phyloP scores from a whole-genome alignment of 1,284 basidiomycete species.

The Fistulina hepatica region DNA sequence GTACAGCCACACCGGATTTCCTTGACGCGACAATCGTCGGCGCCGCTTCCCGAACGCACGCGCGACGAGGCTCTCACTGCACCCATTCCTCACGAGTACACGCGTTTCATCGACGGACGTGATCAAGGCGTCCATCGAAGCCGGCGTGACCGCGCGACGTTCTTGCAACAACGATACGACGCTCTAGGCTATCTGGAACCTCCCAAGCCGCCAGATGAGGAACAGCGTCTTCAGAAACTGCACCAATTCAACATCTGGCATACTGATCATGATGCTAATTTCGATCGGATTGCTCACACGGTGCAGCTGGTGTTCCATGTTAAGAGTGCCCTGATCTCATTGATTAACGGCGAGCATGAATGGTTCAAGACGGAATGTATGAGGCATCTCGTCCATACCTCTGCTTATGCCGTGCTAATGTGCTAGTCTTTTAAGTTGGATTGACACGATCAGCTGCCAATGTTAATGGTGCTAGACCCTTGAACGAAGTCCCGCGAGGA shows the following conservation, averaged over 20 bases:
- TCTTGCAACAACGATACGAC: background rate
- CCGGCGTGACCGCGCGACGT: conserved; percentile 34
- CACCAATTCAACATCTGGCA: conserved; percentile 86
- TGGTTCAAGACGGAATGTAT: background rate
- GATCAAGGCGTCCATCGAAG: conserved; percentile 8
- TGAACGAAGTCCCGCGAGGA: conserved; percentile 44
- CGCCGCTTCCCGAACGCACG: conserved; percentile 42
- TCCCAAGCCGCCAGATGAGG: conserved; percentile 73
- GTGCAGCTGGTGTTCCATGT: conserved; percentile 90
- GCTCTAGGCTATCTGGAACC: conserved; percentile 68
- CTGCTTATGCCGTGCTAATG: conserved; percentile 73
- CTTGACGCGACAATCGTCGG: conserved; percentile 49
- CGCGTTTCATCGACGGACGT: background rate
- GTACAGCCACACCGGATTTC: conserved; percentile 39
- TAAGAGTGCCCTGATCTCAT: conserved; percentile 70
- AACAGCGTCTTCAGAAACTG: conserved; percentile 68
- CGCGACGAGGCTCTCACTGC: too few relatives aligned
- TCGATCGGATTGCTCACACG: conserved; percentile 84
- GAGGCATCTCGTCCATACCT: background rate
- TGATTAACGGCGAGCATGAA: background rate
- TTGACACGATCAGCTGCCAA: conserved; percentile 7
- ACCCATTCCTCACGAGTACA: background rate
- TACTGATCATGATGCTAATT: conserved; percentile 77
- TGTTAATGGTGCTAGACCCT: conserved; percentile 12
- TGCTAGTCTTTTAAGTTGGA: conserved; percentile 25